Evolutionary conservation across 495 filamentous ascomycete genomes (phyloP), one percentile per base, ranked within the genome.

Genomic region (Lineolata rhizophorae): DNA sequence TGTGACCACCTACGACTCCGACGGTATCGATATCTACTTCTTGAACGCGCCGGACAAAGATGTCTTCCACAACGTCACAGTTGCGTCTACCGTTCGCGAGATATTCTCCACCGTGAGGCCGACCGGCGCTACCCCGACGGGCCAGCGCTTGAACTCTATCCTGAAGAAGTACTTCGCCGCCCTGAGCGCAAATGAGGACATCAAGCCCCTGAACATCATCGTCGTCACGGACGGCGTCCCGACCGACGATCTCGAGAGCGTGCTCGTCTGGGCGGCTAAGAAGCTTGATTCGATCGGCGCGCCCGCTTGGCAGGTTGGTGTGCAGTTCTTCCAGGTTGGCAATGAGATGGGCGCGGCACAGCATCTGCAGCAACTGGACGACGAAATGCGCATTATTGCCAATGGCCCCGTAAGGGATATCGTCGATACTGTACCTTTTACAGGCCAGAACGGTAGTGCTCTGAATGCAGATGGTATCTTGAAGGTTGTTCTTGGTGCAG

Each of bases 281-380:
- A 65, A 64, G 38, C 57, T 97, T 15, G 85, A 94, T 47, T 53
- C 48, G 12, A 48, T 74, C 3, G 61, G 71, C 20, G 84, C 83
- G 0, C 67, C 73, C 20, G 62, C 80, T 16, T 77, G 79, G 62
- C 87, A 97, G 55, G 59, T 94, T 9, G 87, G 90, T 9, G 72
- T 97, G 35, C 87, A 97, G 53, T 94, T 97, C 55, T 87, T 97
- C 56, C 87, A 97, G 56, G 76, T 95, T 33, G 87, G 87, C 29
- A 61, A 68, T 19, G 82, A 93, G 43, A 40, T 50, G 3, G 54
- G 41, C 0, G 87, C 83, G 0, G 55, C 55, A 20, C 46, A 57
- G 49, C 70, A 72, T 39, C 53, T 92, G 35, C 49, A 67, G 54
- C 65, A 73, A 27, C 56, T 97, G 25, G 87, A 97, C 47, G 79